Conservation (phyloP, 768 basidiomycete genomes). For the Russula emetica region DNA sequence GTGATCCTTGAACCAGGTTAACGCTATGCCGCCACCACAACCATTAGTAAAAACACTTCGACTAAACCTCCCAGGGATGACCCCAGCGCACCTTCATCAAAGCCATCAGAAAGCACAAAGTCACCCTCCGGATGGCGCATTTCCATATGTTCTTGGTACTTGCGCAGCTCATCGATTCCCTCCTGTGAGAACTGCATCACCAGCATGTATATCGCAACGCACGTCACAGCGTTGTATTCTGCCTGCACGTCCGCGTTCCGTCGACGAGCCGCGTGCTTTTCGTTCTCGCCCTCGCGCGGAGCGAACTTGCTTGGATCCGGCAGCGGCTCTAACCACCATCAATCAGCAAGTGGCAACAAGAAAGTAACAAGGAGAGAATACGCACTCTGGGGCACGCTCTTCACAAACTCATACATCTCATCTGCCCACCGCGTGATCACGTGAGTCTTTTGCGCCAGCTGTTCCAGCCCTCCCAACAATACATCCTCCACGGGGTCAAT, state of each 20-base stretch:
- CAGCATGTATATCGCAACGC: slow-evolving; percentile 85
- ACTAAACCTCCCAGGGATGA: not conserved
- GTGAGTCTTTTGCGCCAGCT: slow-evolving; percentile 93
- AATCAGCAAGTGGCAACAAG: slow-evolving; percentile 12
- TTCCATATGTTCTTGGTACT: slow-evolving; percentile 76
- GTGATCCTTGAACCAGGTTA: slow-evolving; percentile 88
- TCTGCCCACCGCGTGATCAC: slow-evolving; percentile 93
- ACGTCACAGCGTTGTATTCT: slow-evolving; percentile 79
- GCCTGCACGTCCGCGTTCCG: slow-evolving; percentile 74
- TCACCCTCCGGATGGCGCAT: slow-evolving; percentile 74
- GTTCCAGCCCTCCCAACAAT: slow-evolving; percentile 75
- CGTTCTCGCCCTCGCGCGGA: slow-evolving; percentile 65
- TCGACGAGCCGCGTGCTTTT: slow-evolving; percentile 62
- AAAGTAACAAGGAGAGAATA: slow-evolving; percentile 25
- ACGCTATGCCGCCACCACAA: slow-evolving; percentile 41
- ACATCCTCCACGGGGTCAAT: slow-evolving; percentile 74
- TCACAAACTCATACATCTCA: slow-evolving; percentile 87
- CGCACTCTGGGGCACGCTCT: slow-evolving; percentile 79
- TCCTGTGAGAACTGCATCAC: slow-evolving; percentile 90
- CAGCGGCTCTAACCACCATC: slow-evolving; percentile 55
- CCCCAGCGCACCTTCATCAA: slow-evolving; percentile 60
- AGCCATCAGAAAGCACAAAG: slow-evolving; percentile 73
- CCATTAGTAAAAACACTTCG: slow-evolving; percentile 19
- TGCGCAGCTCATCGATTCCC: slow-evolving; percentile 79
- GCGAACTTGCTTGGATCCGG: slow-evolving; percentile 75